Percentiles rank a stretch among this genome's conserved stretches.
phyloP scores from a whole-genome alignment of 2,329 filamentous ascomycete species.

The Cercospora berteroae region DNA sequence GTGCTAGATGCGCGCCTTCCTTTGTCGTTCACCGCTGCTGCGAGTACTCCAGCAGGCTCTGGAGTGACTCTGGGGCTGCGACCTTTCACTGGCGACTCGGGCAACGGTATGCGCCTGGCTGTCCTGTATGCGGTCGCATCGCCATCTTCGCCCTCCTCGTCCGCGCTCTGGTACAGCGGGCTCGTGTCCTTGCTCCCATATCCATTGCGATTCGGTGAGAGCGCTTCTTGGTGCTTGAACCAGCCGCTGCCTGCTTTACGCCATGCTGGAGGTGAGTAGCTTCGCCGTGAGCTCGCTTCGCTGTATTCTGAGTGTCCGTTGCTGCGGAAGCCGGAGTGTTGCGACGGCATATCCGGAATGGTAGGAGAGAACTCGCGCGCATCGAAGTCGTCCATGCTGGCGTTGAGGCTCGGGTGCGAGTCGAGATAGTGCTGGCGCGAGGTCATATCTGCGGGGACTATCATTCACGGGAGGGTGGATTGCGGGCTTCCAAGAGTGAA shows the following conservation, averaged over 20 bases:
- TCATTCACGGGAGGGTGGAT: slow-evolving; percentile 16
- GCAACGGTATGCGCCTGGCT: slow-evolving; percentile 53
- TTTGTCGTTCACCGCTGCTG: slow-evolving; percentile 22
- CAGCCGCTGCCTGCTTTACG: slow-evolving; percentile 59
- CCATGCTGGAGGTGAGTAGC: slow-evolving; percentile 67
- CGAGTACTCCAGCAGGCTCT: slow-evolving; percentile 25
- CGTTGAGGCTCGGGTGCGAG: slow-evolving; percentile 57
- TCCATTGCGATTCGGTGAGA: slow-evolving; percentile 47
- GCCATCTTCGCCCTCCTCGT: slow-evolving; percentile 51
- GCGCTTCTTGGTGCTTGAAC: slow-evolving; percentile 48
- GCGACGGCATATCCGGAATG: slow-evolving; percentile 55
- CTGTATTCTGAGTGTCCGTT: slow-evolving; percentile 46
- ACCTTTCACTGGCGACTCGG: slow-evolving; percentile 51
- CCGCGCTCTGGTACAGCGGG: slow-evolving; percentile 56
- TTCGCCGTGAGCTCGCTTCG: slow-evolving; percentile 51
- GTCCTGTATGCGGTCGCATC: slow-evolving; percentile 41
- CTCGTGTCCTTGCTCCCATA: slow-evolving; percentile 57
- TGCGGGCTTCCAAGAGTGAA: slow-evolving; percentile 15
- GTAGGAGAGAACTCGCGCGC: slow-evolving; percentile 54
- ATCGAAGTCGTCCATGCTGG: slow-evolving; percentile 63
- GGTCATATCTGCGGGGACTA: slow-evolving; percentile 22
- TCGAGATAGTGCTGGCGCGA: slow-evolving; percentile 35
- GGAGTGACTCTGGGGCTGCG: slow-evolving; percentile 37
- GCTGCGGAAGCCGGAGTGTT: slow-evolving; percentile 62
- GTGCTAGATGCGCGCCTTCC: slow-evolving; percentile 24